These are phyloP conservation scores for Populus hybrid DNA, from an alignment of 441 rosid species.

Conservation along the genomic window DNA sequence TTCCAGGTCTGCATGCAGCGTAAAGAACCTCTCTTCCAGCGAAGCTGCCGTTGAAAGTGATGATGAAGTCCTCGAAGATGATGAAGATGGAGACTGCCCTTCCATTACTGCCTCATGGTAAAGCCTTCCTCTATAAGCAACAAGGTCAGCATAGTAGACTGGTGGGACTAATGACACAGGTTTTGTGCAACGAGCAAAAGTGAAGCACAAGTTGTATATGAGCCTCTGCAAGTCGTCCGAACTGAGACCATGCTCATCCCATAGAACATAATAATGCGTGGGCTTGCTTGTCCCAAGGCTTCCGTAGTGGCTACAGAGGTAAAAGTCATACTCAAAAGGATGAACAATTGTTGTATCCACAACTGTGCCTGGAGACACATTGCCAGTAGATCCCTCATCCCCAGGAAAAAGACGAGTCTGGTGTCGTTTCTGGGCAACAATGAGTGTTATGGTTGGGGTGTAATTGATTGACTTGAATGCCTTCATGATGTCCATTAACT, in stretches of 20 bases:
- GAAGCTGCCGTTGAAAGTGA: conserved; percentile 36
- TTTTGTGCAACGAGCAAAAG: conserved; percentile 81
- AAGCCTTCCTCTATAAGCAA: conserved; percentile 61
- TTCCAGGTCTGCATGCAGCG: conserved; percentile 60
- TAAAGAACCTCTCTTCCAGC: conserved; percentile 43
- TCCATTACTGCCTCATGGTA: conserved; percentile 57
- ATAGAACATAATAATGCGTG: conserved; percentile 64
- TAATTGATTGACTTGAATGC: conserved; percentile 37
- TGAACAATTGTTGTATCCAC: conserved; percentile 67
- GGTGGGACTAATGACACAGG: conserved; percentile 77
- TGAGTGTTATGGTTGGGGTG: conserved; percentile 54
- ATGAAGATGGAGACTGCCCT: conserved; percentile 38
- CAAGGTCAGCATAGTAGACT: conserved; percentile 74
- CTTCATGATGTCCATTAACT: conserved; percentile 47
- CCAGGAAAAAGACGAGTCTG: conserved; percentile 65
- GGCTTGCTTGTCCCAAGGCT: conserved; percentile 82
- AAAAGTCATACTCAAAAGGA: conserved; percentile 70
- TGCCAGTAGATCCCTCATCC: conserved; percentile 43
- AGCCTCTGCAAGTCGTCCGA: conserved; percentile 67
- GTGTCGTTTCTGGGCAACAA: conserved; percentile 86
- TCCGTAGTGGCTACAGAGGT: conserved; percentile 74
- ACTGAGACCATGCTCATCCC: conserved; percentile 64
- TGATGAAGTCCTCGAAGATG: conserved; percentile 39
- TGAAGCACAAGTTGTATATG: conserved; percentile 69
- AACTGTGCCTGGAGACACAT: conserved; percentile 73